These are phyloP conservation scores for Naematelia encephala DNA, from an alignment of 768 basidiomycete species.

Conservation along the genomic window DNA sequence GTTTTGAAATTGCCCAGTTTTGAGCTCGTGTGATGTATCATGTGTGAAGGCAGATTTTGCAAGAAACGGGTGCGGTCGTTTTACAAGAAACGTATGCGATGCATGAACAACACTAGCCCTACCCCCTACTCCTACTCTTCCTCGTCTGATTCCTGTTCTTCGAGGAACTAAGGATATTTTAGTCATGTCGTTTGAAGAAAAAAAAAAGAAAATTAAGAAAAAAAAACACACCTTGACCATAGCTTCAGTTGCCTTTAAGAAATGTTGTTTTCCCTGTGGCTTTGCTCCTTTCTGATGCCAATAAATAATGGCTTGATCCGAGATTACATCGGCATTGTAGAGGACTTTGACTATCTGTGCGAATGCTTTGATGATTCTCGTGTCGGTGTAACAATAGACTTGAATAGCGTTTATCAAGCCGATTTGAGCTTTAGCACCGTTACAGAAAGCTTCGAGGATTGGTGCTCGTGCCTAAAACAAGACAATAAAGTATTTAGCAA, in stretches of 20 bases:
- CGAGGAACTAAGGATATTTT: slow-evolving; percentile 66
- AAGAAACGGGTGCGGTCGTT: no score
- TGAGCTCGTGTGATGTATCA: not conserved
- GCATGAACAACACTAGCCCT: slow-evolving; percentile 1
- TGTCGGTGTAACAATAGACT: slow-evolving; percentile 94
- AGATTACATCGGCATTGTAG: slow-evolving; percentile 93
- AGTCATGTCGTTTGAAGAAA: not conserved
- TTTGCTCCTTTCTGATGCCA: slow-evolving; percentile 98
- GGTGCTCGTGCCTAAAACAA: slow-evolving; percentile 70
- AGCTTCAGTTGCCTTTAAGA: slow-evolving; percentile 79
- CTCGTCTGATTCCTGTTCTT: slow-evolving; percentile 70
- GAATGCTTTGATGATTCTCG: slow-evolving; percentile 90
- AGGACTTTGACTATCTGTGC: slow-evolving; percentile 92
- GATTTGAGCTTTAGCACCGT: slow-evolving; percentile 83
- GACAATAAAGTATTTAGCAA: no score
- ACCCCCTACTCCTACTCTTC: slow-evolving; percentile 60
- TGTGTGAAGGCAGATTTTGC: no score
- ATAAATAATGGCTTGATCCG: slow-evolving; percentile 94
- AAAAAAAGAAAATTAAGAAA: not conserved
- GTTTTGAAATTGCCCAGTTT: no score
- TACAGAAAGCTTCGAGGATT: slow-evolving; percentile 85
- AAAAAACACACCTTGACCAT: slow-evolving; percentile 68
- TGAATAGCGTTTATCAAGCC: slow-evolving; percentile 93
- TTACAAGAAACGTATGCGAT: no score
- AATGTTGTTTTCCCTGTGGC: slow-evolving; percentile 90